Evolutionary conservation across 306 rosid species (phyloP), one percentile per base, ranked within the genome.

Genomic region (Pterocarpus macrocarpus): DNA sequence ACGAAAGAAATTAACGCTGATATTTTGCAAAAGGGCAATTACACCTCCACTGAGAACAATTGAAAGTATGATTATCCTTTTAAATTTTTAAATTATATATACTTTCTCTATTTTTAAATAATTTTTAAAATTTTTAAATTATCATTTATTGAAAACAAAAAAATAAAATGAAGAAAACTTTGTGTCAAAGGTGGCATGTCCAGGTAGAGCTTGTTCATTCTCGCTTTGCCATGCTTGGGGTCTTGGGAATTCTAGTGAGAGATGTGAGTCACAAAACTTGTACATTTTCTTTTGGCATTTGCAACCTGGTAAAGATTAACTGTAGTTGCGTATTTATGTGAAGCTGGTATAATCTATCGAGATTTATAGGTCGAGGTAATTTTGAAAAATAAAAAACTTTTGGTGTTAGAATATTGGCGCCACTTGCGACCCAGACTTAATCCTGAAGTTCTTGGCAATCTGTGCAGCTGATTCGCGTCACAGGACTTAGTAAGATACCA

Each of bases 151-250:
- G 28, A 22, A 22, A 22, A 22, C 28, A 22, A 22, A 22, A 22
- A 22, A 22, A 22, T 22, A 22, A 22, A 22, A 22, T 0, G 28
- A 22, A 22, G 28, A 22, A 22, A 22, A 22, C 28, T 22, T 22
- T 22, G 28, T 1, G 28, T 1, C 28, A 22, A 22, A 93, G 81
- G 84, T 95, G 98, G 99, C 93, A 86, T 77, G 99, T 95, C 79
- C 99, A 95, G 80, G 99, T 97, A 50, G 98, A 93, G 86, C 83
- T 93, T 43, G 90, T 91, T 80, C 99, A 95, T 83, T 71, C 87
- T 73, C 99, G 97, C 80, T 92, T 93, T 81, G 99, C 99, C 62
- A 95, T 93, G 96, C 90, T 92, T 75, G 99, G 97, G 53, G 88
- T 91, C 68, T 87, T 95, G 0, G 98, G 98, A 85, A 91, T 95